Evolutionary conservation across 2,329 filamentous ascomycete genomes (phyloP).

Genomic region (Leptosphaerulina australis): DNA sequence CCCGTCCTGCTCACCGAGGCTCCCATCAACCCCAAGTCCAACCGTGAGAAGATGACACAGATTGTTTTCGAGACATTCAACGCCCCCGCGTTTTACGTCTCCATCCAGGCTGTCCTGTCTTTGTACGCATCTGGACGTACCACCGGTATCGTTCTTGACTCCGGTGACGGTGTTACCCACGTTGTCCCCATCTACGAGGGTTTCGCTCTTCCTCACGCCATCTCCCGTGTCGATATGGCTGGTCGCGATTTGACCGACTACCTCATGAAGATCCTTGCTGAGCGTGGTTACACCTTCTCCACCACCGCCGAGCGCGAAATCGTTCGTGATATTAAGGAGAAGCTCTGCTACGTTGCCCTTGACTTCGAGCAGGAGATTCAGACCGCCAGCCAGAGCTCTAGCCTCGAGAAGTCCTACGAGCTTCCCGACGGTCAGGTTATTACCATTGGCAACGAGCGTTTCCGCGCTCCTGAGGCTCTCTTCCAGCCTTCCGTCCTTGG

Average conservation of each 20-base stretch:
- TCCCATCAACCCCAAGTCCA: constrained; percentile 99
- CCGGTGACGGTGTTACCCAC: constrained; percentile 99
- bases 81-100: constrained; percentile 99
- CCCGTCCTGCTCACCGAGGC: constrained; percentile 98
- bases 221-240: constrained; percentile 99
- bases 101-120: constrained; percentile 98
- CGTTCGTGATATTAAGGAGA: constrained; percentile 99
- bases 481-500: constrained; percentile 99
- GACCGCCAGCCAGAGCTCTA: constrained; percentile 98
- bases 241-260: constrained; percentile 99
- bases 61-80: constrained; percentile 99
- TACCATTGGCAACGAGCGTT: constrained; percentile 99
- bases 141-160: constrained; percentile 99
- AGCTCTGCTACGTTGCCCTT: constrained; percentile 99
- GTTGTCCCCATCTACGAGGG: constrained; percentile 99
- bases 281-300: constrained; percentile 99
- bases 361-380: constrained; percentile 99
- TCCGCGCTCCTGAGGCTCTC: constrained; percentile 98
- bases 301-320: constrained; percentile 99
- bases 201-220: constrained; percentile 99
- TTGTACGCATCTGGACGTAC: constrained; percentile 99
- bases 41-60: constrained; percentile 99
- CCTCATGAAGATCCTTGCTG: constrained; percentile 99
- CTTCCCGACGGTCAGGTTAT: constrained; percentile 99
- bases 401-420: constrained; percentile 99